Evolutionary conservation across 495 filamentous ascomycete genomes (phyloP).

Genomic region (Neurospora cerealis): DNA sequence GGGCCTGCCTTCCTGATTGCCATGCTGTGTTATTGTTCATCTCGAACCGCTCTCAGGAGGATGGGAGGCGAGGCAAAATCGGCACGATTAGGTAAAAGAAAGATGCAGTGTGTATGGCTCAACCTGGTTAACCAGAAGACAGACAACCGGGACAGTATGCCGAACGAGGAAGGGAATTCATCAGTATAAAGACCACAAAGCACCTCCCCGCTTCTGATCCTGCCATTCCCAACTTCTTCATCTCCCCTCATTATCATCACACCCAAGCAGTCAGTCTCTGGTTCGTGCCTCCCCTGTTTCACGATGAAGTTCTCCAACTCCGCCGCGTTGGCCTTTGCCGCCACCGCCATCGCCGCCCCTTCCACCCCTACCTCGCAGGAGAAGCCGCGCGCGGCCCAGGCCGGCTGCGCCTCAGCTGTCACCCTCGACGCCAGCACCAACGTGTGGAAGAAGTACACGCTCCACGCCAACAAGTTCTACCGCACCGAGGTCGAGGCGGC

Average conservation of each 20-base stretch:
- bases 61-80: background rate
- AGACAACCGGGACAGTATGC: background rate
- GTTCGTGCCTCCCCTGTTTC: slow-evolving; percentile 5
- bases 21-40: slow-evolving; percentile 1
- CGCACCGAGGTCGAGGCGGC: slow-evolving; percentile 42
- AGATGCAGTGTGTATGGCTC: background rate
- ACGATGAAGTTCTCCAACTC: slow-evolving; percentile 38
- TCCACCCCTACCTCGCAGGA: slow-evolving; percentile 18
- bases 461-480: slow-evolving; percentile 50
- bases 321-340: slow-evolving; percentile 31
- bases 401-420: slow-evolving; percentile 39
- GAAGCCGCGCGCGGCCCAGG: slow-evolving; percentile 20
- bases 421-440: slow-evolving; percentile 43
- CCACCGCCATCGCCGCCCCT: slow-evolving; percentile 32
- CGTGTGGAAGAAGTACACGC: slow-evolving; percentile 41
- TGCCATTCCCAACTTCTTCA: background rate
- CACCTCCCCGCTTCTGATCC: slow-evolving; percentile 8
- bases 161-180: background rate
- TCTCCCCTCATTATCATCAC: background rate
- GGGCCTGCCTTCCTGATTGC: slow-evolving; percentile 43
- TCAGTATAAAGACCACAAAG: slow-evolving; percentile 26
- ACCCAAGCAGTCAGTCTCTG: slow-evolving; percentile 5
- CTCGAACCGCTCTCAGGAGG: background rate
- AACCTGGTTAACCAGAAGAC: background rate
- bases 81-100: background rate